Percentiles rank a stretch among this genome's conserved stretches.
Conservation (phyloP, 768 basidiomycete species). For the Mycena olivaceomarginata region DNA sequence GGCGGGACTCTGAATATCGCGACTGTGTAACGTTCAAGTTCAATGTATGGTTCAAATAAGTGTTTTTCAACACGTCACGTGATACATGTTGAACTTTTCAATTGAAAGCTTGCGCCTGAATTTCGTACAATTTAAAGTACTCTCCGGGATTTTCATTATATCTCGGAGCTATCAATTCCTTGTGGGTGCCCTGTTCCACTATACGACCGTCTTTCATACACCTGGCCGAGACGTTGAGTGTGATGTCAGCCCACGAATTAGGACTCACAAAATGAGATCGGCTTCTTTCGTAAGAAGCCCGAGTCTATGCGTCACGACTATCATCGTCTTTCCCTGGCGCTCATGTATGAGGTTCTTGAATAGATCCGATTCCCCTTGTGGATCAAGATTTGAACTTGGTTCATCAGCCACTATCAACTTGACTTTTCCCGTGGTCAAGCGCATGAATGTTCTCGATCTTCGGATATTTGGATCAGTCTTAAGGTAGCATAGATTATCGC, state of each 20-base stretch:
- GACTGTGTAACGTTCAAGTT: too few species aligned
- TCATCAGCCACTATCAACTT: slow-evolving; percentile 68
- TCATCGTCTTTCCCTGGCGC: slow-evolving; percentile 61
- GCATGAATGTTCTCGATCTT: slow-evolving; percentile 58
- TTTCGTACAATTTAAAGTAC: not conserved
- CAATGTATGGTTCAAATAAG: not conserved
- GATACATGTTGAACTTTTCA: too few species aligned
- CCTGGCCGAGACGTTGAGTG: slow-evolving; percentile 36
- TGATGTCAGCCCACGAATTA: not conserved
- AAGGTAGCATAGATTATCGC: not conserved
- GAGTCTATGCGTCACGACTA: slow-evolving; percentile 62
- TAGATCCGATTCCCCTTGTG: slow-evolving; percentile 63
- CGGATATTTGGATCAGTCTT: not conserved
- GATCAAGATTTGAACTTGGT: slow-evolving; percentile 69
- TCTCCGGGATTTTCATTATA: slow-evolving; percentile 46
- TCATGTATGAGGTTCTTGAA: slow-evolving; percentile 54
- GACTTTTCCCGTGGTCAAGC: slow-evolving; percentile 49
- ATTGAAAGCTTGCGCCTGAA: slow-evolving; percentile 58
- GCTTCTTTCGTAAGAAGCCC: slow-evolving; percentile 60
- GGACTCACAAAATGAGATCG: slow-evolving; percentile 58
- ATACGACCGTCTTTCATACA: slow-evolving; percentile 62
- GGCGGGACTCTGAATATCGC: slow-evolving; percentile 27
- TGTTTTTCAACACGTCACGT: not conserved
- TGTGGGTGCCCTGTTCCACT: slow-evolving; percentile 56
- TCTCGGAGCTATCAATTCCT: slow-evolving; percentile 52